phyloP scores from a whole-genome alignment of 1,284 basidiomycete genomes.

The Gomphus bonarii region DNA sequence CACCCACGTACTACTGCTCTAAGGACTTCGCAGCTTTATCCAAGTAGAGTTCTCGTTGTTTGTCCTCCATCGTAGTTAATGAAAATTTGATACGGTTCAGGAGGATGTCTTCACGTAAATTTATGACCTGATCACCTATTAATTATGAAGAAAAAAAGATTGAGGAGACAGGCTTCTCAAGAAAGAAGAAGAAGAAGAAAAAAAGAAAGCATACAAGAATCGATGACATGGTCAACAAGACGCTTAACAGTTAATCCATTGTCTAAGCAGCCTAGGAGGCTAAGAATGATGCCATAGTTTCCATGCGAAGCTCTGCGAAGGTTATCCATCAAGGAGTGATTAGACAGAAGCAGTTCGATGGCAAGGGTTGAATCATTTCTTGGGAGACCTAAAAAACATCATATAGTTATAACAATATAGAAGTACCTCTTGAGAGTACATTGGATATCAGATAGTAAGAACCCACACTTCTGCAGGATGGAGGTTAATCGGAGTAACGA shows the following conservation, averaged over 20 bases:
- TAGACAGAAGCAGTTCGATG: conserved; percentile 72
- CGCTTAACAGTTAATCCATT: conserved; percentile 74
- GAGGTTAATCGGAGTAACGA: conserved; percentile 79
- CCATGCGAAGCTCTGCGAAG: conserved; percentile 82
- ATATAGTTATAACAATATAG: neutral
- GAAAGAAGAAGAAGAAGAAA: neutral
- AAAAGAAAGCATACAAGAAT: conserved; percentile 57
- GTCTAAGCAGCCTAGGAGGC: conserved; percentile 82
- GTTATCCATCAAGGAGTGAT: conserved; percentile 74
- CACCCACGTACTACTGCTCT: conserved; percentile 63
- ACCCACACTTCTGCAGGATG: conserved; percentile 69
- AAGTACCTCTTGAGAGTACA: neutral
- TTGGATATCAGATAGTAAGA: neutral
- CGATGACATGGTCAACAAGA: conserved; percentile 82
- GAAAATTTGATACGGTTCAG: conserved; percentile 79
- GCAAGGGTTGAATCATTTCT: conserved; percentile 58
- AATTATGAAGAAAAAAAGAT: neutral
- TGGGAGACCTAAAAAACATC: conserved; percentile 42
- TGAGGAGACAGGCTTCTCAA: neutral
- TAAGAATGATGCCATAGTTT: conserved; percentile 83
- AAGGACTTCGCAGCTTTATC: conserved; percentile 58
- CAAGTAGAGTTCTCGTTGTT: conserved; percentile 45
- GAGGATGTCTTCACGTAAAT: conserved; percentile 84
- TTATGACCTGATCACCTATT: conserved; percentile 76
- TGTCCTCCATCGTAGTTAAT: conserved; percentile 66